These are phyloP conservation scores for Podospora pseudoanserina DNA, from an alignment of 495 filamentous ascomycete species.

Conservation along the genomic window DNA sequence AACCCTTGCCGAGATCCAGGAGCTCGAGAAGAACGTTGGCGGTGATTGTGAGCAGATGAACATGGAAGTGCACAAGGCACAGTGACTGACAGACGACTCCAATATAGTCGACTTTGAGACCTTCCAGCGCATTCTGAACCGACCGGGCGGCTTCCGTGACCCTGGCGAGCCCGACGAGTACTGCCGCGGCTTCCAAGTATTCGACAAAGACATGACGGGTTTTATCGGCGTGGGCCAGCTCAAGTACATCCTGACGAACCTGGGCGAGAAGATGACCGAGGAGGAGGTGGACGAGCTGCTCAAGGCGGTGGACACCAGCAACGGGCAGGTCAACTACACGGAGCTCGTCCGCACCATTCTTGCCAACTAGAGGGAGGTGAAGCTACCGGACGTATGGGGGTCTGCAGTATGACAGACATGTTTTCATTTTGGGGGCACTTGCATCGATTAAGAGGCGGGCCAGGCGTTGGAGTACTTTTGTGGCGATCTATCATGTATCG, in stretches of 20 bases:
- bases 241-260: slow-evolving; percentile 91
- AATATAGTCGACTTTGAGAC: slow-evolving; percentile 95
- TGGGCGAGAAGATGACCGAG: slow-evolving; percentile 98
- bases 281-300: slow-evolving; percentile 97
- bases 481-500: slow-evolving; percentile 28
- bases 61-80: background rate
- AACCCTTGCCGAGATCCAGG: slow-evolving; percentile 83
- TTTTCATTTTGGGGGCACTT: slow-evolving; percentile 20
- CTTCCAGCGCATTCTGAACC: slow-evolving; percentile 92
- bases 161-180: slow-evolving; percentile 97
- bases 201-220: slow-evolving; percentile 97
- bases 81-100: slow-evolving; percentile 4
- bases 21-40: slow-evolving; percentile 82
- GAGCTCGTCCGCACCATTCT: slow-evolving; percentile 93
- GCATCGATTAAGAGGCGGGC: slow-evolving; percentile 25
- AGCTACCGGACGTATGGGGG: slow-evolving; percentile 8
- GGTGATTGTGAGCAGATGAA: slow-evolving; percentile 72
- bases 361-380: slow-evolving; percentile 61
- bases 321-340: slow-evolving; percentile 94
- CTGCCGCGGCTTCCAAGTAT: slow-evolving; percentile 96
- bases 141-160: slow-evolving; percentile 95
- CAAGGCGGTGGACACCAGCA: slow-evolving; percentile 92
- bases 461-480: slow-evolving; percentile 34
- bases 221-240: slow-evolving; percentile 96
- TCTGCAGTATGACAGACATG: background rate